Evolutionary conservation across 2,329 filamentous ascomycete genomes (phyloP).

Genomic region (Calonectria pauciramosa): DNA sequence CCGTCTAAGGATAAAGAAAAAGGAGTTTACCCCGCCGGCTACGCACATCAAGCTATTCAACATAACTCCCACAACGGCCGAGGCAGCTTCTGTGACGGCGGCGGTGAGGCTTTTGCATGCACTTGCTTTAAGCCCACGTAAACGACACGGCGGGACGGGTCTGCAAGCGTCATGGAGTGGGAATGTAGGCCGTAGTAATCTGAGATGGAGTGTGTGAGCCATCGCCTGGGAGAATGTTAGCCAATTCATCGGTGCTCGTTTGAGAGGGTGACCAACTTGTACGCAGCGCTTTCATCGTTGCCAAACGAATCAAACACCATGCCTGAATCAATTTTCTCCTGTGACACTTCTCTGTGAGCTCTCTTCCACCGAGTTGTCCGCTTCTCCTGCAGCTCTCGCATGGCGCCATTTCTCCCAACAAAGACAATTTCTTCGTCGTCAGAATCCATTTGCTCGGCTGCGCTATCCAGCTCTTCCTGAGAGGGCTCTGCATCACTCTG

Average conservation of each 20-base stretch:
- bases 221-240: constrained; percentile 71
- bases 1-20: constrained; percentile 11
- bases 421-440: constrained; percentile 93
- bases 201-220: constrained; percentile 93
- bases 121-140: constrained; percentile 81
- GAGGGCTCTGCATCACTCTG: constrained; percentile 27
- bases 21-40: background rate
- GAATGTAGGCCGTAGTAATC: constrained; percentile 92
- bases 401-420: constrained; percentile 78
- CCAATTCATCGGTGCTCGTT: background rate
- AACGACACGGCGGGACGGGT: constrained; percentile 81
- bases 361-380: constrained; percentile 59
- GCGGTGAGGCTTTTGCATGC: constrained; percentile 42
- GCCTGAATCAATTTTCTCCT: constrained; percentile 71
- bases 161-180: constrained; percentile 80
- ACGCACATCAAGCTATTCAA: constrained; percentile 45
- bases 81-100: constrained; percentile 60
- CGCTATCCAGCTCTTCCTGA: constrained; percentile 44
- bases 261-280: constrained; percentile 74
- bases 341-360: constrained; percentile 65
- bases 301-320: constrained; percentile 86
- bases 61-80: constrained; percentile 75
- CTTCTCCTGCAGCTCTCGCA: constrained; percentile 55
- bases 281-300: constrained; percentile 81
- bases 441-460: constrained; percentile 59